These are phyloP conservation scores for Helianthus annuus DNA, from an alignment of 129 eudicot genomes.

Conservation along the genomic window HanXRQr2.0-SUNRISE NC_035437.2:102671238-102671737, in stretches of 20 bases:
- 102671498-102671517: neutral
- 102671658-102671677: neutral
- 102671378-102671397: neutral
- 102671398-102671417: neutral
- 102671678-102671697: conserved; percentile 60
- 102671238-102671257: conserved; percentile 85
- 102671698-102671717: conserved; percentile 67
- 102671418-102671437: neutral
- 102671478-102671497: neutral
- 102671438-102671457: too few relatives aligned
- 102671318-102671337: conserved; percentile 42
- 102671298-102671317: conserved; percentile 38
- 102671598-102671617: neutral
- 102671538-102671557: neutral
- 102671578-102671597: neutral
- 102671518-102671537: neutral
- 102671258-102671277: conserved; percentile 88
- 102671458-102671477: too few relatives aligned
- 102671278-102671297: conserved; percentile 27
- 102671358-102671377: conserved; percentile 31
- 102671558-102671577: neutral
- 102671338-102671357: conserved; percentile 41
- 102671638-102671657: too few relatives aligned
- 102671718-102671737: conserved; percentile 68
- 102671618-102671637: neutral